Evolutionary conservation across 1,284 basidiomycete species (phyloP).

Genomic region (Caloboletus firmus): DNA sequence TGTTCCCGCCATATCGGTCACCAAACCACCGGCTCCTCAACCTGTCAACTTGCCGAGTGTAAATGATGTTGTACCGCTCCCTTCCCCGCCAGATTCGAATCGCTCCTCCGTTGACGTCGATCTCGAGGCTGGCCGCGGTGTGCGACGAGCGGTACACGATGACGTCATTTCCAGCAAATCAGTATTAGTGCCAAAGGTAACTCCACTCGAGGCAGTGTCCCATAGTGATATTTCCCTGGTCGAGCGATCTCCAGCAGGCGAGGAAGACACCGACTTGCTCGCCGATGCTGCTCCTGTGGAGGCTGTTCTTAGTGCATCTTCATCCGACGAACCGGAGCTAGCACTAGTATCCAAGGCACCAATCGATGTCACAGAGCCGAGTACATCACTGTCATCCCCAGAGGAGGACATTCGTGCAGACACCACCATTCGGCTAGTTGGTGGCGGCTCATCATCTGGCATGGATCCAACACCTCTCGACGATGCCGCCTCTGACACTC

Average conservation of each 20-base stretch:
- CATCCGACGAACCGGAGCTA: conserved; percentile 9
- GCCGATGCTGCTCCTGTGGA: conserved; percentile 42
- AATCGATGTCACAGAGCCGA: conserved; percentile 6
- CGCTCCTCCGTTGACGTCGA: conserved; percentile 54
- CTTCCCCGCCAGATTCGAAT: conserved; percentile 46
- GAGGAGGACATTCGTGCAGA: conserved; percentile 20
- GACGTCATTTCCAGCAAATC: conserved; percentile 4
- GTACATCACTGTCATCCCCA: neutral
- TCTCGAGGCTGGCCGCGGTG: conserved; percentile 54
- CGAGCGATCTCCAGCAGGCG: conserved; percentile 20
- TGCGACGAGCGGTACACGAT: conserved; percentile 36
- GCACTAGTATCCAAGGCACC: neutral
- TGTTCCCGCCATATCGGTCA: conserved; percentile 59
- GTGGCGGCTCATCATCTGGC: conserved; percentile 46
- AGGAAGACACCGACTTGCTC: conserved; percentile 46
- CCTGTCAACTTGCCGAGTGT: conserved; percentile 65
- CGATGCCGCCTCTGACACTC: conserved; percentile 31
- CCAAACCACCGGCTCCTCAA: conserved; percentile 65
- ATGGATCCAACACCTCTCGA: conserved; percentile 26
- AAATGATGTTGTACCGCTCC: conserved; percentile 52
- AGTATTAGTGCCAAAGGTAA: conserved; percentile 3
- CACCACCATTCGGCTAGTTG: conserved; percentile 57
- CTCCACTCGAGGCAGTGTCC: neutral
- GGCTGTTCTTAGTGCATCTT: conserved; percentile 24
- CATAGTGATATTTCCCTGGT: conserved; percentile 10